Percentiles rank a stretch among this genome's conserved stretches.
These are phyloP conservation scores for Gypsophila paniculata DNA, from an alignment of 179 eudicot genomes.

Conservation along the genomic window DNA sequence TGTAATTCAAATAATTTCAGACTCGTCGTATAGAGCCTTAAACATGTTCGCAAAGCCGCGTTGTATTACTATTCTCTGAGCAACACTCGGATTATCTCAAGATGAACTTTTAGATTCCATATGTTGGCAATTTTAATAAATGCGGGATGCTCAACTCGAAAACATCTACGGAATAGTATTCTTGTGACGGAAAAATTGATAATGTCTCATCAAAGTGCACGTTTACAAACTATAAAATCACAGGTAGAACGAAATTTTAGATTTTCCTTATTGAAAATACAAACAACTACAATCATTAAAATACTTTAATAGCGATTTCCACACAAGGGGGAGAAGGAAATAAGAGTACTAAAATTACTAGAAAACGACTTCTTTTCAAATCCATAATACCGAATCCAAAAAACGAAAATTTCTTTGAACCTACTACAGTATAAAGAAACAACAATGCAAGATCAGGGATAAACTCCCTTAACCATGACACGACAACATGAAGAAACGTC, in stretches of 20 bases:
- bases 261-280: background rate
- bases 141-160: too few relatives aligned
- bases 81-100: too few relatives aligned
- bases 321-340: background rate
- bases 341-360: background rate
- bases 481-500: background rate
- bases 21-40: too few relatives aligned
- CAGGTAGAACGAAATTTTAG: background rate
- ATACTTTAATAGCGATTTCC: background rate
- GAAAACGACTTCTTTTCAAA: background rate
- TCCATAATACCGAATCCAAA: background rate
- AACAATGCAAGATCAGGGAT: slow-evolving; percentile 9
- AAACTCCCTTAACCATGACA: background rate
- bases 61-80: too few relatives aligned
- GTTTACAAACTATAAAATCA: too few relatives aligned
- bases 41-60: too few relatives aligned
- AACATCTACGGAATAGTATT: too few relatives aligned
- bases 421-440: slow-evolving; percentile 5
- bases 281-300: background rate
- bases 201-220: too few relatives aligned
- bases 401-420: background rate
- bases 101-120: too few relatives aligned
- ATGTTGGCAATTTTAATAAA: too few relatives aligned
- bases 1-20: too few relatives aligned
- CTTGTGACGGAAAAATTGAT: too few relatives aligned